Evolutionary conservation across 495 filamentous ascomycete species (phyloP).

Genomic region (Echria macrotheca): DNA sequence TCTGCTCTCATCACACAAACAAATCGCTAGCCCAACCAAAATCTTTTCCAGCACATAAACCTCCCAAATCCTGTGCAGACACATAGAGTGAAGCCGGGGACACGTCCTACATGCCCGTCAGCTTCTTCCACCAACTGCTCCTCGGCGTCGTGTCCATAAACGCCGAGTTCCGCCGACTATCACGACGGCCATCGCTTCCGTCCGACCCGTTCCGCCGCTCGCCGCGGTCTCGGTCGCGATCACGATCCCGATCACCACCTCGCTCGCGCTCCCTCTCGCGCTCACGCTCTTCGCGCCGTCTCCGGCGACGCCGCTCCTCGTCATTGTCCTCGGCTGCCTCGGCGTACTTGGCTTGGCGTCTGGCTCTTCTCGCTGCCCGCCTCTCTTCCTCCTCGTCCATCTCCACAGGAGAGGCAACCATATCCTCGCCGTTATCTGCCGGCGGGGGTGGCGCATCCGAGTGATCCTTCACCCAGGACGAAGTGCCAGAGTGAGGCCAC

Average conservation of each 20-base stretch:
- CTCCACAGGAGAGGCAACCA: conserved; percentile 9
- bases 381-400: conserved; percentile 42
- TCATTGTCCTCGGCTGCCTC: conserved; percentile 35
- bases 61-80: too few species aligned
- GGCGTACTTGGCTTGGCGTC: conserved; percentile 40
- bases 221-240: conserved; percentile 14
- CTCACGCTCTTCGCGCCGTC: conserved; percentile 40
- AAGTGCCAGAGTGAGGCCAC: conserved; percentile 53
- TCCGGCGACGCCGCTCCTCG: conserved; percentile 40
- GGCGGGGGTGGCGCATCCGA: conserved; percentile 52
- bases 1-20: neutral
- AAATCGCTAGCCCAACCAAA: neutral
- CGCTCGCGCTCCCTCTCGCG: conserved; percentile 11
- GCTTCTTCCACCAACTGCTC: conserved; percentile 52
- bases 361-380: conserved; percentile 38
- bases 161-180: conserved; percentile 32
- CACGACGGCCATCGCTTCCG: conserved; percentile 37
- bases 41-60: neutral
- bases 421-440: conserved; percentile 27
- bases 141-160: conserved; percentile 43
- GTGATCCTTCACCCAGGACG: conserved; percentile 57
- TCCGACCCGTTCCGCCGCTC: conserved; percentile 37
- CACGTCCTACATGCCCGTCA: conserved; percentile 21
- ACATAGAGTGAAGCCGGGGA: too few species aligned
- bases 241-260: conserved; percentile 12